Evolutionary conservation across 495 filamentous ascomycete genomes (phyloP).

Genomic region (Aspergillus mulundensis): DNA sequence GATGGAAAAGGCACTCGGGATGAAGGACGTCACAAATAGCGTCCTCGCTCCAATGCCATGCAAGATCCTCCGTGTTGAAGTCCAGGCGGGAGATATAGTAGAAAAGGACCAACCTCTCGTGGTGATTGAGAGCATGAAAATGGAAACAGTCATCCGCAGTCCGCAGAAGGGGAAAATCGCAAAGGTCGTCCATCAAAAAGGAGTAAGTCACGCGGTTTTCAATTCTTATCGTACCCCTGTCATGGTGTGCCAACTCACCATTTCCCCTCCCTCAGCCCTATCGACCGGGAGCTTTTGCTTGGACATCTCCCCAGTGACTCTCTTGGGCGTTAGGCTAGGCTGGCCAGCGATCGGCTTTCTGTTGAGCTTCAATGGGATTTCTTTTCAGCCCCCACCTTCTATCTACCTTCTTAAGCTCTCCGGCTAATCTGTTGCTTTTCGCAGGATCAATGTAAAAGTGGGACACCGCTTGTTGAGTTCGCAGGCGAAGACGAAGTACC

Average conservation of each 20-base stretch:
- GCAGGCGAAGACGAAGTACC: conserved; percentile 24
- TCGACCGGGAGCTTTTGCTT: background rate
- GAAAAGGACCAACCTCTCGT: conserved; percentile 84
- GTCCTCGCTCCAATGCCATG: conserved; percentile 93
- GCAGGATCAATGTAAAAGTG: conserved; percentile 57
- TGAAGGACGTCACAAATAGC: conserved; percentile 75
- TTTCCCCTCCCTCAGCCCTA: background rate
- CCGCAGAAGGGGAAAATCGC: conserved; percentile 77
- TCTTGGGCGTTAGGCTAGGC: too few species aligned
- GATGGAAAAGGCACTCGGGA: conserved; percentile 80
- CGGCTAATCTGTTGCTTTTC: conserved; percentile 27
- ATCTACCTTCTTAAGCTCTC: background rate
- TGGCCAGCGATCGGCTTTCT: too few species aligned
- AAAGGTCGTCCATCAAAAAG: conserved; percentile 78
- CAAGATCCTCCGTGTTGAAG: conserved; percentile 83
- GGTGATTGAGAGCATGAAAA: conserved; percentile 99
- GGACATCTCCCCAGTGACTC: too few species aligned
- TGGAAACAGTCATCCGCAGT: conserved; percentile 95
- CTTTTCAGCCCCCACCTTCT: too few species aligned
- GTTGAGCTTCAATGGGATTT: background rate
- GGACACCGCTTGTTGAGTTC: conserved; percentile 55
- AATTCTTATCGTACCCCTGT: background rate
- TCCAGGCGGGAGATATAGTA: conserved; percentile 73
- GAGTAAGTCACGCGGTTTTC: conserved; percentile 57
- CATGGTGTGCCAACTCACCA: too few species aligned